phyloP scores from a whole-genome alignment of 768 basidiomycete genomes.

The Trametes meyenii region DNA sequence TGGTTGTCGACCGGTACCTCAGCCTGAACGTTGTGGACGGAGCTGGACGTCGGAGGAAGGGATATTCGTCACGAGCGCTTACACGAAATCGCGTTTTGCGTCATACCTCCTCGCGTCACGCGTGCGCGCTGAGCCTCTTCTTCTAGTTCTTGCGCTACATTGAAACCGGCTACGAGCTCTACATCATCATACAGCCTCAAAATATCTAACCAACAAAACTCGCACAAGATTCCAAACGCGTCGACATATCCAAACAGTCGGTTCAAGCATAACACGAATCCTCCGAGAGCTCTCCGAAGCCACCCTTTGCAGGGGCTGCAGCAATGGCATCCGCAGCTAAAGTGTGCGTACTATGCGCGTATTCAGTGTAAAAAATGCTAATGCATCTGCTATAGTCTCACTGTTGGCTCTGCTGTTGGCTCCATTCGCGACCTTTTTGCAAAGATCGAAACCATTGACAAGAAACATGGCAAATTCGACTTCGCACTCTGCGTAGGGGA shows the following conservation, averaged over 20 bases:
- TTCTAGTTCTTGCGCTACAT: too few relatives aligned
- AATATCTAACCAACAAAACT: too few relatives aligned
- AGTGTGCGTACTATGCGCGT: conserved; percentile 18
- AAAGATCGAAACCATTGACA: conserved; percentile 83
- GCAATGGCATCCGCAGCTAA: conserved; percentile 23
- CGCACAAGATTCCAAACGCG: too few relatives aligned
- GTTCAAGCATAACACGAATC: too few relatives aligned
- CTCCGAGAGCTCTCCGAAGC: too few relatives aligned
- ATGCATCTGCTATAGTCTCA: conserved; percentile 47
- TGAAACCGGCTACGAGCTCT: too few relatives aligned
- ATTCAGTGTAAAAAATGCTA: not conserved
- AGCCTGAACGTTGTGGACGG: too few relatives aligned
- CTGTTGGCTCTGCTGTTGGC: conserved; percentile 81
- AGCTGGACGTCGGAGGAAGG: not conserved
- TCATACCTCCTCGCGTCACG: not conserved
- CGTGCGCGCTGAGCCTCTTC: not conserved
- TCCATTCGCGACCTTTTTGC: conserved; percentile 72
- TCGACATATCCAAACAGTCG: too few relatives aligned
- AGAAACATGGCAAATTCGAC: conserved; percentile 93
- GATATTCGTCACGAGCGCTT: not conserved
- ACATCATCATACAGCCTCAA: too few relatives aligned
- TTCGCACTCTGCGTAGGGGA: conserved; percentile 81
- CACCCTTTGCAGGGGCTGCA: not conserved
- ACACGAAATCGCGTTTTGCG: conserved; percentile 1
- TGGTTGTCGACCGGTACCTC: too few relatives aligned